These are phyloP conservation scores for Solanum neorickii DNA, from an alignment of 257 asterid genomes.

Conservation along the genomic window DNA sequence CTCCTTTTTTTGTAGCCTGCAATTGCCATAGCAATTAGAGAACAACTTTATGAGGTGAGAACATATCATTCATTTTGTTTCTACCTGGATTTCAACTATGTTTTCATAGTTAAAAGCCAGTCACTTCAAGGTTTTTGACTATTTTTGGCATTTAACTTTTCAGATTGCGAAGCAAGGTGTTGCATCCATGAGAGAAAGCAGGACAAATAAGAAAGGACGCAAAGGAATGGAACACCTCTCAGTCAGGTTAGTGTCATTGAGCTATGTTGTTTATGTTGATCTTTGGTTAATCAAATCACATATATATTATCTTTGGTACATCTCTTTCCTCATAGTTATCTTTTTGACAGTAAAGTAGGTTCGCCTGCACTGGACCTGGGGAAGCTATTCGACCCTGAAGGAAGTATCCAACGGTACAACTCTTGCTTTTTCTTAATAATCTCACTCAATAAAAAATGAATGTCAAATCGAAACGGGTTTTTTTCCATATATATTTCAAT, in stretches of 20 bases:
- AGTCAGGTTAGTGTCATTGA: slow-evolving; percentile 35
- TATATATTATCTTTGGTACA: background rate
- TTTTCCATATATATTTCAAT: background rate
- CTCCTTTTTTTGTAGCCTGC: slow-evolving; percentile 63
- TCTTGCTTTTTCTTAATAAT: background rate
- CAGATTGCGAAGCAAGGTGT: slow-evolving; percentile 87
- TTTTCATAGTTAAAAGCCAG: background rate
- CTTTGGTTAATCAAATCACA: background rate
- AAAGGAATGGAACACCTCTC: slow-evolving; percentile 56
- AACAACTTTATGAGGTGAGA: slow-evolving; percentile 89
- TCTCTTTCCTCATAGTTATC: background rate
- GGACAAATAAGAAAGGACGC: slow-evolving; percentile 75
- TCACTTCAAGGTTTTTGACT: background rate
- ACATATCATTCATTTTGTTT: background rate
- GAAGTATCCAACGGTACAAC: slow-evolving; percentile 64
- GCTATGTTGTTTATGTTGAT: background rate
- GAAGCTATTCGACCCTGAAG: slow-evolving; percentile 70
- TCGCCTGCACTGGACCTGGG: slow-evolving; percentile 73
- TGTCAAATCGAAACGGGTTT: background rate
- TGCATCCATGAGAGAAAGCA: slow-evolving; percentile 84
- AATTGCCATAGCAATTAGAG: slow-evolving; percentile 83
- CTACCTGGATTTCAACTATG: background rate
- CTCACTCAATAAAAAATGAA: background rate
- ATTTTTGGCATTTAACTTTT: slow-evolving; percentile 6
- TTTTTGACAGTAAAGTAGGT: slow-evolving; percentile 51